phyloP scores from a whole-genome alignment of 1,139 yeast genomes.

The Diutina pseudorugosa region DNA sequence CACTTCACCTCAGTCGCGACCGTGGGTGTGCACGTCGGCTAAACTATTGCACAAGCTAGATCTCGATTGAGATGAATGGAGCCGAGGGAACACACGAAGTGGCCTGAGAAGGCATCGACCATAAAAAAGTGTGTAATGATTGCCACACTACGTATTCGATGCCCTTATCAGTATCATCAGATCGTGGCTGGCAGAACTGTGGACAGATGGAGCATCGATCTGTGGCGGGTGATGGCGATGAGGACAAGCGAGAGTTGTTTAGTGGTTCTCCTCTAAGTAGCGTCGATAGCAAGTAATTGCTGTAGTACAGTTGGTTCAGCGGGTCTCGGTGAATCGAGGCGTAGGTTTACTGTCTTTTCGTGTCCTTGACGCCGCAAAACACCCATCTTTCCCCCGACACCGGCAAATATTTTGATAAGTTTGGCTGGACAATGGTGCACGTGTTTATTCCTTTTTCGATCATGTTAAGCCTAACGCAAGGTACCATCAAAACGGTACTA shows the following conservation, averaged over 20 bases:
- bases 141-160: not conserved
- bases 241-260: too few relatives aligned
- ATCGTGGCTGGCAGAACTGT: not conserved
- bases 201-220: not conserved
- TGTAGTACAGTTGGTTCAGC: too few relatives aligned
- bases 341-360: not conserved
- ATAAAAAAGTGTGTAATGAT: too few relatives aligned
- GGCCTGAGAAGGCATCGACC: not conserved
- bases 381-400: not conserved
- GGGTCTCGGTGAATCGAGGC: not conserved
- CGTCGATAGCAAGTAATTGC: too few relatives aligned
- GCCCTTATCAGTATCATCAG: not conserved
- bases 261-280: too few relatives aligned
- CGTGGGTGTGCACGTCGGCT: not conserved
- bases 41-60: not conserved
- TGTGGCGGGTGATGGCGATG: not conserved
- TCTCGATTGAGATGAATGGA: not conserved
- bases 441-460: not conserved
- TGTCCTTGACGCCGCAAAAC: not conserved
- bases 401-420: too few relatives aligned
- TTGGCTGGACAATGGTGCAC: not conserved
- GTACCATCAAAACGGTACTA: not conserved
- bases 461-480: not conserved
- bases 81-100: not conserved
- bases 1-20: too few relatives aligned